Conservation (phyloP, 192 early-diverging fungal species). For the Dissophora ornata region DNA sequence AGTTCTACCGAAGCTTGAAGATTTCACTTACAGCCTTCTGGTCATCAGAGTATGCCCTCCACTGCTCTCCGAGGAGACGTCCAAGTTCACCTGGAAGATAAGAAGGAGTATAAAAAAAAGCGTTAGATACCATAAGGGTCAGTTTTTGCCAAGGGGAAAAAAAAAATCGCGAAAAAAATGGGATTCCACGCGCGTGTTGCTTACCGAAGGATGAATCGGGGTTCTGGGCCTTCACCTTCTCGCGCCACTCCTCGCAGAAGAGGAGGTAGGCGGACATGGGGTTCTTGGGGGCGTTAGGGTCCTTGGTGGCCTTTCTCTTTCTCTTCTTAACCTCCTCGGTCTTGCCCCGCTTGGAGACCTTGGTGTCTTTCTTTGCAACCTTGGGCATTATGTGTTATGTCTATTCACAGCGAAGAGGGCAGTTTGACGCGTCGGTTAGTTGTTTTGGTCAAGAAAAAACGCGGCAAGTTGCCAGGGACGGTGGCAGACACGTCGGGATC, state of each 20-base stretch:
- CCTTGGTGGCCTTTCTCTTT: slow-evolving; percentile 80
- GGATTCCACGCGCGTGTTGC: too few species aligned
- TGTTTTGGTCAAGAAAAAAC: neutral
- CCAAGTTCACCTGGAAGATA: slow-evolving; percentile 62
- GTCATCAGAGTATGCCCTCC: slow-evolving; percentile 58
- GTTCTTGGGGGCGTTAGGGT: slow-evolving; percentile 92
- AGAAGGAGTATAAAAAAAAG: neutral
- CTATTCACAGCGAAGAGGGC: neutral
- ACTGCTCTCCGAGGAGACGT: slow-evolving; percentile 76
- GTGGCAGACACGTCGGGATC: neutral
- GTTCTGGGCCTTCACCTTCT: slow-evolving; percentile 83
- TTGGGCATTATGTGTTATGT: slow-evolving; percentile 52
- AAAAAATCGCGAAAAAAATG: too few species aligned
- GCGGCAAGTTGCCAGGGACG: neutral
- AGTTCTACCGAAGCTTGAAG: neutral
- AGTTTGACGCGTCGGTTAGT: neutral
- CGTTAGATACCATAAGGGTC: too few species aligned
- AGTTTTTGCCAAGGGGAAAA: neutral
- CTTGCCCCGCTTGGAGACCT: slow-evolving; percentile 54
- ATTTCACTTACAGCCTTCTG: slow-evolving; percentile 51
- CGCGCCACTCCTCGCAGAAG: slow-evolving; percentile 87
- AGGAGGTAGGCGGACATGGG: slow-evolving; percentile 91
- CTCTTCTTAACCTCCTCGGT: slow-evolving; percentile 61
- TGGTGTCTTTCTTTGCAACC: slow-evolving; percentile 48
- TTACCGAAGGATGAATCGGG: slow-evolving; percentile 77